A percentile compares a stretch with the other conserved stretches of the same genome.
Conservation (phyloP, 2,329 filamentous ascomycete species). For the Stachybotrys chartarum region DNA sequence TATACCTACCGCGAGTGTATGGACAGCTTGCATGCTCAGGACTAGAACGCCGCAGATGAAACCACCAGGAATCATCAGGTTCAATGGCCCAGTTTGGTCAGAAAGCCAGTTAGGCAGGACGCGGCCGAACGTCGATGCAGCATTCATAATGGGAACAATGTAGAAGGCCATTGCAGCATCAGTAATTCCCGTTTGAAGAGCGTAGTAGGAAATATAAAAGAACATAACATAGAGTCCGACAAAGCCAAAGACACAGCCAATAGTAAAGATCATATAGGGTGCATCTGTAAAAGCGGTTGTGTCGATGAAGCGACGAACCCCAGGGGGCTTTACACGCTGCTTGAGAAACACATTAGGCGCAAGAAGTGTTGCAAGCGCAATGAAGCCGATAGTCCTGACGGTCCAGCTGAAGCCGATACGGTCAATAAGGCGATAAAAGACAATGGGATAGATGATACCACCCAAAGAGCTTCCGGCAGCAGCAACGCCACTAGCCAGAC, state of each 20-base stretch:
- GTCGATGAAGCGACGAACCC: slow-evolving; percentile 4
- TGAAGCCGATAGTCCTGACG: slow-evolving; percentile 18
- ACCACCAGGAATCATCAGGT: slow-evolving; percentile 21
- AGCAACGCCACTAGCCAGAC: slow-evolving; percentile 24
- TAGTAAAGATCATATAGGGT: slow-evolving; percentile 8
- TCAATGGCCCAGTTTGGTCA: slow-evolving; percentile 26
- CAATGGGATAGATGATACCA: slow-evolving; percentile 24
- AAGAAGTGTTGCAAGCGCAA: slow-evolving; percentile 22
- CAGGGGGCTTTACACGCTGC: slow-evolving; percentile 24
- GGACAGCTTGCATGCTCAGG: slow-evolving; percentile 27
- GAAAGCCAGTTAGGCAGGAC: slow-evolving; percentile 30
- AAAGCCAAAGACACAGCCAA: slow-evolving; percentile 27
- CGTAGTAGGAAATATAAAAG: slow-evolving; percentile 33
- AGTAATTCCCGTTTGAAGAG: slow-evolving; percentile 19
- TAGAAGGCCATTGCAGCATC: slow-evolving; percentile 29
- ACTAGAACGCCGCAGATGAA: slow-evolving; percentile 21
- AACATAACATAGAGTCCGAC: slow-evolving; percentile 29
- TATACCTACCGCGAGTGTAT: slow-evolving; percentile 5
- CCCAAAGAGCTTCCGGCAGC: slow-evolving; percentile 23
- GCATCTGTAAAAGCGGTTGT: slow-evolving; percentile 15
- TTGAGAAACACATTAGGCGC: slow-evolving; percentile 30
- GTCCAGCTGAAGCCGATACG: slow-evolving; percentile 21
- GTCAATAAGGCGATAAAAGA: slow-evolving; percentile 12
- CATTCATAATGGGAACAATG: slow-evolving; percentile 38
- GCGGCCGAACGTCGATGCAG: slow-evolving; percentile 36